Evolutionary conservation across 257 asterid genomes (phyloP).

Genomic region (Prunella vulgaris): DNA sequence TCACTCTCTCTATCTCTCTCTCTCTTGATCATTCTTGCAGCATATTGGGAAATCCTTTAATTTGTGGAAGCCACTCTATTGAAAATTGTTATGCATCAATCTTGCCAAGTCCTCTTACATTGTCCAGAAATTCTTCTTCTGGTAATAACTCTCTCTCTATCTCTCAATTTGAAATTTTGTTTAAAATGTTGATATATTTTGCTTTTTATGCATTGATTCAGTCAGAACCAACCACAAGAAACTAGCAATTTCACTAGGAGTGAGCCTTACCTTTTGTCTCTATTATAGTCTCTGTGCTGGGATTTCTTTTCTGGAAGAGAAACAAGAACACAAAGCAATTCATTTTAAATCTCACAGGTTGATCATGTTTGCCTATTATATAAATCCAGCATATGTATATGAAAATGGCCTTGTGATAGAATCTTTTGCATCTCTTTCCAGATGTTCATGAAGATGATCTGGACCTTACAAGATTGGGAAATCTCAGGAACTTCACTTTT

Average conservation of each 20-base stretch:
- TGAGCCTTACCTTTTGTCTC: conserved; percentile 55
- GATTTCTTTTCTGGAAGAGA: conserved; percentile 49
- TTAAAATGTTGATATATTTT: not conserved
- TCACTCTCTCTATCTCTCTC: too few relatives aligned
- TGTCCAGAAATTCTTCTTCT: conserved; percentile 47
- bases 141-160: conserved; percentile 31
- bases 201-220: conserved; percentile 12
- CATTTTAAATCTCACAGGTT: conserved; percentile 57
- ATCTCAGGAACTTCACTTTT: conserved; percentile 67
- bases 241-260: conserved; percentile 66
- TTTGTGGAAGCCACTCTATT: conserved; percentile 64
- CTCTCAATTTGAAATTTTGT: not conserved
- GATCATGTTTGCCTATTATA: not conserved
- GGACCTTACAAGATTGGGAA: conserved; percentile 56
- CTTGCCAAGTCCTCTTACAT: conserved; percentile 48
- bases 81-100: conserved; percentile 62
- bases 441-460: conserved; percentile 78
- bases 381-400: not conserved
- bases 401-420: not conserved
- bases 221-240: conserved; percentile 52
- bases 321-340: conserved; percentile 48
- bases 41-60: conserved; percentile 70
- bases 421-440: conserved; percentile 2
- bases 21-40: too few relatives aligned
- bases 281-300: conserved; percentile 27